Percentiles rank a stretch among this genome's conserved stretches.
These are phyloP conservation scores for Phragmites australis DNA, from an alignment of 176 grass and related monocot genomes.

Conservation along the genomic window DNA sequence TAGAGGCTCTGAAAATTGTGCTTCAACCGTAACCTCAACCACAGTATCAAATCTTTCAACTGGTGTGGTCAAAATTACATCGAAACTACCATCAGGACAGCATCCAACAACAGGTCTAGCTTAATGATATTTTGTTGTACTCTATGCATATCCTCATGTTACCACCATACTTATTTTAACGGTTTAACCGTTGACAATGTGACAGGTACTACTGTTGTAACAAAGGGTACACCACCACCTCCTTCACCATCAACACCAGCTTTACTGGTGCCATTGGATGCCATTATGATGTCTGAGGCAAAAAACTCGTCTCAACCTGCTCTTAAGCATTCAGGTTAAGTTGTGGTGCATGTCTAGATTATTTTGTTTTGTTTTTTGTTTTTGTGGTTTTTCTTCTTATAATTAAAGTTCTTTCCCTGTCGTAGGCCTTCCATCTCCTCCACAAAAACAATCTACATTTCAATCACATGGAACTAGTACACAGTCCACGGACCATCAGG, in stretches of 20 bases:
- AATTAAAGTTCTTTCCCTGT: slow-evolving; percentile 36
- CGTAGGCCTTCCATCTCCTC: slow-evolving; percentile 29
- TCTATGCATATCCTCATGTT: slow-evolving; percentile 30
- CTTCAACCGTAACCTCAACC: slow-evolving; percentile 38
- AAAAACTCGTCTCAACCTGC: not conserved
- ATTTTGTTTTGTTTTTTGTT: not conserved
- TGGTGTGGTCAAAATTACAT: slow-evolving; percentile 14
- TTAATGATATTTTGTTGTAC: slow-evolving; percentile 19
- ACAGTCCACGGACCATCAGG: slow-evolving; percentile 30
- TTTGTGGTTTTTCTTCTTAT: slow-evolving; percentile 12
- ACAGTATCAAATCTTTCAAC: slow-evolving; percentile 17
- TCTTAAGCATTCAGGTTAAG: slow-evolving; percentile 45
- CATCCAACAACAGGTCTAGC: slow-evolving; percentile 40
- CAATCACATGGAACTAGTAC: slow-evolving; percentile 31
- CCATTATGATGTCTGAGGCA: slow-evolving; percentile 18
- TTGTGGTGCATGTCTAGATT: not conserved
- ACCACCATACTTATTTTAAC: slow-evolving; percentile 2
- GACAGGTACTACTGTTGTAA: slow-evolving; percentile 31
- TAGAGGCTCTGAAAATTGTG: slow-evolving; percentile 26
- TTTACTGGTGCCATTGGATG: slow-evolving; percentile 3
- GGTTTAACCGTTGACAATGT: slow-evolving; percentile 16
- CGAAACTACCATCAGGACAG: slow-evolving; percentile 32
- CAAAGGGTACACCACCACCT: not conserved
- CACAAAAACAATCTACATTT: slow-evolving; percentile 8
- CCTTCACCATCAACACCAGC: not conserved